phyloP scores from a whole-genome alignment of 1,284 basidiomycete genomes.

The Coniferiporia weirii region DNA sequence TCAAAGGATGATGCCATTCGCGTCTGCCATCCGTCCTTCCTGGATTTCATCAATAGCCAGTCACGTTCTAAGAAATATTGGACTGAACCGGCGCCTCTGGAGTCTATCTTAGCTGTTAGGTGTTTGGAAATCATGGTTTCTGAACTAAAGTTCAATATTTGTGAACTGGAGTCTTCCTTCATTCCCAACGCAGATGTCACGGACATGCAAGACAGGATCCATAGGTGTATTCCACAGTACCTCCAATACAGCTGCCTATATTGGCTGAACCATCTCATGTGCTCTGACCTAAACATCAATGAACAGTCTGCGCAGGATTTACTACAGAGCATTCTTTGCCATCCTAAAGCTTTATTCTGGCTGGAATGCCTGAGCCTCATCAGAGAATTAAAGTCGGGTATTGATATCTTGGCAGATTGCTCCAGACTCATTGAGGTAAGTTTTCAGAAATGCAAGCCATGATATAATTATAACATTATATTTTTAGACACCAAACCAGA shows the following conservation, averaged over 20 bases:
- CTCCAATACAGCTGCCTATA: slow-evolving; percentile 5
- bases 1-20: neutral
- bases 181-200: slow-evolving; percentile 23
- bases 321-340: neutral
- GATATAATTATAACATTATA: neutral
- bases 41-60: slow-evolving; percentile 14
- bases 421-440: neutral
- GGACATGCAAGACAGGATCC: slow-evolving; percentile 14
- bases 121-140: slow-evolving; percentile 27
- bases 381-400: neutral
- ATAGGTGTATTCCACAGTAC: neutral
- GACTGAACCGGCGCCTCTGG: slow-evolving; percentile 19
- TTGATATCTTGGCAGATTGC: neutral
- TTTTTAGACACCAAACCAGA: neutral
- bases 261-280: neutral
- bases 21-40: slow-evolving; percentile 15
- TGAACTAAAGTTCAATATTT: slow-evolving; percentile 34
- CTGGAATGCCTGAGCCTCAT: neutral
- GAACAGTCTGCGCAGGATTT: neutral
- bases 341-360: neutral
- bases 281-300: neutral
- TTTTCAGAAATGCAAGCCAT: neutral
- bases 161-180: slow-evolving; percentile 27
- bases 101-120: slow-evolving; percentile 21
- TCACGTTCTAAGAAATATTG: slow-evolving; percentile 15